Conservation (phyloP, 169 alveolate species). For the Plasmodium vivax region DNA sequence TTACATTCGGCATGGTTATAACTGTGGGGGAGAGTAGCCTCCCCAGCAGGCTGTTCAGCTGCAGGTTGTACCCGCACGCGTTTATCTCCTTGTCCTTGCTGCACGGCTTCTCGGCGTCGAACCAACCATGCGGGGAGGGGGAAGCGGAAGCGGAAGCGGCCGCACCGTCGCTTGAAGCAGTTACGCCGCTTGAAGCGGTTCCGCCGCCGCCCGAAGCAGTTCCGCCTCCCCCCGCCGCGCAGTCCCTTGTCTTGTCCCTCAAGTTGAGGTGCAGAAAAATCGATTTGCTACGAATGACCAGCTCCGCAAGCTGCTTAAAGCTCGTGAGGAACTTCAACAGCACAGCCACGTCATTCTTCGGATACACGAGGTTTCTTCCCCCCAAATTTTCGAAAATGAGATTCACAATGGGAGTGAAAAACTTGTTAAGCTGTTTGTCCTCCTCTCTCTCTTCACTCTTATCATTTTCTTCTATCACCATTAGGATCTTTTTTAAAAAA, state of each 20-base stretch:
- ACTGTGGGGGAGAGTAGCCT: constrained; percentile 77
- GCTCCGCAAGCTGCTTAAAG: constrained; percentile 60
- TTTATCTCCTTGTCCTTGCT: constrained; percentile 59
- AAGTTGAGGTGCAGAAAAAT: constrained; percentile 43
- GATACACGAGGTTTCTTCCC: constrained; percentile 44
- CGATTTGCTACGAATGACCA: constrained; percentile 14
- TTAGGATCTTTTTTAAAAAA: constrained; percentile 28
- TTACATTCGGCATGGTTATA: constrained; percentile 78
- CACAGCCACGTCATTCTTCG: constrained; percentile 69
- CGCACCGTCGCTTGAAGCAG: too few relatives aligned
- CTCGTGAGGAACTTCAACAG: constrained; percentile 39
- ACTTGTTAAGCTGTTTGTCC: constrained; percentile 27
- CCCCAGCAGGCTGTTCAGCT: constrained; percentile 75
- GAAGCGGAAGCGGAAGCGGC: too few relatives aligned
- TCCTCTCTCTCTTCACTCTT: constrained; percentile 27
- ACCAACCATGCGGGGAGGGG: too few relatives aligned
- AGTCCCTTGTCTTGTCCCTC: constrained; percentile 24
- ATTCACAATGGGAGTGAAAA: constrained; percentile 46
- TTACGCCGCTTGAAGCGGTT: too few relatives aligned
- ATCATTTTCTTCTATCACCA: constrained; percentile 59
- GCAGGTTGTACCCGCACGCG: constrained; percentile 74
- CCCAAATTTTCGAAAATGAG: constrained; percentile 34
- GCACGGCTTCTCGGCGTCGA: background rate
- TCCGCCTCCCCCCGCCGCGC: background rate
- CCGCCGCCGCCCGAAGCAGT: background rate